These are phyloP conservation scores for Xylaria bambusicola DNA, from an alignment of 495 filamentous ascomycete genomes.

Conservation along the genomic window DNA sequence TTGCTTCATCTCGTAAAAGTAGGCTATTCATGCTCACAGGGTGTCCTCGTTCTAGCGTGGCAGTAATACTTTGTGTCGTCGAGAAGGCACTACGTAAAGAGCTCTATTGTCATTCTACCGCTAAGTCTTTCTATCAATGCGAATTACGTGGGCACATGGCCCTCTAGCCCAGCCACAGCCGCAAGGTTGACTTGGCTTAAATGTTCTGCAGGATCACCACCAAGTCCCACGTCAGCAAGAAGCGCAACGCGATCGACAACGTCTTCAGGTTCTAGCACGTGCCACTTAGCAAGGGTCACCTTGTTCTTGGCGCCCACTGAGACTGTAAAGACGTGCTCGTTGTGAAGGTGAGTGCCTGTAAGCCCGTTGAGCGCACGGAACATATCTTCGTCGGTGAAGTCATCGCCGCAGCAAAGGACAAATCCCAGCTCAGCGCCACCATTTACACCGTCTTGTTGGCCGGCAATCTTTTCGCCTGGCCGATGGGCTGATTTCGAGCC, in stretches of 20 bases:
- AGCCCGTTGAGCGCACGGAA: conserved; percentile 66
- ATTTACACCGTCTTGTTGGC: conserved; percentile 2
- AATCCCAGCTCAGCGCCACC: conserved; percentile 64
- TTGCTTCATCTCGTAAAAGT: no score
- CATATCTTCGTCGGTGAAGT: conserved; percentile 96
- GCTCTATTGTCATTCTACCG: not conserved
- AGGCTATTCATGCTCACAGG: no score
- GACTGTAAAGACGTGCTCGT: conserved; percentile 74
- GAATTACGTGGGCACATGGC: conserved; percentile 19
- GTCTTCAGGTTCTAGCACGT: conserved; percentile 82
- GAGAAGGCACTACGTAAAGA: no score
- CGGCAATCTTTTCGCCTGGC: conserved; percentile 14
- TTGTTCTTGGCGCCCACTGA: conserved; percentile 87
- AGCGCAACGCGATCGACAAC: conserved; percentile 78
- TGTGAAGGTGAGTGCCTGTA: conserved; percentile 49
- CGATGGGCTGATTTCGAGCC: conserved; percentile 39
- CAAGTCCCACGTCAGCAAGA: conserved; percentile 58
- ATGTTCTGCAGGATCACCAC: conserved; percentile 43
- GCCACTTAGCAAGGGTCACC: conserved; percentile 82
- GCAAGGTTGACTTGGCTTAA: conserved; percentile 50
- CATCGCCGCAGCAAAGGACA: conserved; percentile 86
- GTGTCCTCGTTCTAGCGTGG: no score
- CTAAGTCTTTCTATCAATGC: not conserved
- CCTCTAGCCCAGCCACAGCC: conserved; percentile 46
- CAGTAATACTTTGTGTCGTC: no score